Conservation (phyloP, 495 filamentous ascomycete genomes). For the Poronia punctata region DNA sequence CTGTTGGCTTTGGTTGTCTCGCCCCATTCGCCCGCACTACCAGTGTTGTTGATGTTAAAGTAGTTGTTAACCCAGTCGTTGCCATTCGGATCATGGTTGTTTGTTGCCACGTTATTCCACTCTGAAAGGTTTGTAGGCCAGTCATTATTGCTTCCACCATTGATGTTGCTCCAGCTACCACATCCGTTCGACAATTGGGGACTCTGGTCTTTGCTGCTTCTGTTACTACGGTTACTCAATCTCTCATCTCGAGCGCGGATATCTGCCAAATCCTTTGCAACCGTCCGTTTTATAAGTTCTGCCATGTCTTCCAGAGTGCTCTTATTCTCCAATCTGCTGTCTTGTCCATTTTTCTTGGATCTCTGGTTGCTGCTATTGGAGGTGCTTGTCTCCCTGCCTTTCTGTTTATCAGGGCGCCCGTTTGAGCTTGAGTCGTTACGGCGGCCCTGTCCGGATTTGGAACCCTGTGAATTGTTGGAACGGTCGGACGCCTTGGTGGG, state of each 20-base stretch:
- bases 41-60: background rate
- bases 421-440: constrained; percentile 1
- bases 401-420: constrained; percentile 5
- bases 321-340: background rate
- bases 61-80: background rate
- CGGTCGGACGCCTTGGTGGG: background rate
- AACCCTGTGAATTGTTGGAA: background rate
- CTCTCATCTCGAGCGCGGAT: constrained; percentile 4
- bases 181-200: constrained; percentile 1
- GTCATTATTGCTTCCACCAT: background rate
- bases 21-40: background rate
- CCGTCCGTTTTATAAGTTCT: background rate
- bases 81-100: background rate
- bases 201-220: constrained; percentile 11
- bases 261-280: constrained; percentile 1
- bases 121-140: no score
- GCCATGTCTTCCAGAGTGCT: background rate
- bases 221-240: constrained; percentile 9
- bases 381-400: constrained; percentile 7
- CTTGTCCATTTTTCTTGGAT: background rate
- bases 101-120: no score
- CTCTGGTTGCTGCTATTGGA: background rate
- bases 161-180: background rate
- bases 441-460: constrained; percentile 1
- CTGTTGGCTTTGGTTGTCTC: background rate